phyloP scores from a whole-genome alignment of 2,329 filamentous ascomycete species.

The Pseudogymnoascus pannorum region DNA sequence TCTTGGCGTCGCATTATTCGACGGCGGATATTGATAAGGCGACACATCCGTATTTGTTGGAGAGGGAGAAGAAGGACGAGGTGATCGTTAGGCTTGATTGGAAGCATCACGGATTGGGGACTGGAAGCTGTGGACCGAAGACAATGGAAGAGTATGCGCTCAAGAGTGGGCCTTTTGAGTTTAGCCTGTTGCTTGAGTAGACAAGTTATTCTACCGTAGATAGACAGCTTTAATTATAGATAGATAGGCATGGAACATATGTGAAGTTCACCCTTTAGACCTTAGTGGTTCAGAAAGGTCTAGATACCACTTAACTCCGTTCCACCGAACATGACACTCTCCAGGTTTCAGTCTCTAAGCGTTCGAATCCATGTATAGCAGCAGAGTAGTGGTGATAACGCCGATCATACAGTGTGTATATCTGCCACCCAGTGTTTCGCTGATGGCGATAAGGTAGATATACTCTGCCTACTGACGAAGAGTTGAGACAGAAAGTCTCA shows the following conservation, averaged over 20 bases:
- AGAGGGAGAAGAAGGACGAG: constrained; percentile 41
- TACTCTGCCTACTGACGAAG: neutral
- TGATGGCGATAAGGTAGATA: neutral
- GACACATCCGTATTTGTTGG: constrained; percentile 54
- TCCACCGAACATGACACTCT: neutral
- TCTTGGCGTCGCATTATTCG: constrained; percentile 50
- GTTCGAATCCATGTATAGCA: neutral
- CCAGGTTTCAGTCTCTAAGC: neutral
- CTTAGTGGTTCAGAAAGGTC: neutral
- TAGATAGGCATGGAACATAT: neutral
- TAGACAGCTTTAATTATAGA: neutral
- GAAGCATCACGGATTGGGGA: constrained; percentile 55
- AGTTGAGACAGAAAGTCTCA: neutral
- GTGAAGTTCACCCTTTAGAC: neutral
- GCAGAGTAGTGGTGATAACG: neutral
- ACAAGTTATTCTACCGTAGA: neutral
- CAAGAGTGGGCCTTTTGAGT: constrained; percentile 25
- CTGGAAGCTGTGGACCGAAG: constrained; percentile 53
- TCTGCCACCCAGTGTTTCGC: too few relatives aligned
- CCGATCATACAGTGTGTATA: neutral
- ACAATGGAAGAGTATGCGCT: constrained; percentile 43
- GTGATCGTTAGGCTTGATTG: constrained; percentile 53
- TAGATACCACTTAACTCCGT: neutral
- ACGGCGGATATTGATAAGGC: constrained; percentile 46
- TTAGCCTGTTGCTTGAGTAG: constrained; percentile 9